Evolutionary conservation across 495 filamentous ascomycete genomes (phyloP), one percentile per base, ranked within the genome.

Genomic region (Aspergillus olivimuriae): DNA sequence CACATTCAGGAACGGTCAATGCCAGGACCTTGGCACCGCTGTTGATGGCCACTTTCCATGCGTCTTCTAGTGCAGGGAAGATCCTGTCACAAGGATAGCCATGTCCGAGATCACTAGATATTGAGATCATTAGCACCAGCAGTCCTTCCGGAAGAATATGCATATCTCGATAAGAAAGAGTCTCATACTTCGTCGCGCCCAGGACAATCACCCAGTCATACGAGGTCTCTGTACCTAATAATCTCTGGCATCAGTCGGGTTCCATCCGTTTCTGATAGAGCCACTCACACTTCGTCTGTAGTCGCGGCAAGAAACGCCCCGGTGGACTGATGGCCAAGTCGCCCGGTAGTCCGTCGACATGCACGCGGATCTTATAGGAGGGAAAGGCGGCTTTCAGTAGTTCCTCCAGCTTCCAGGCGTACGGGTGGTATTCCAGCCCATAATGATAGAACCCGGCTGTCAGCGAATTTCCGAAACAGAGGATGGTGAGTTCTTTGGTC

Each of bases 1-100:
- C 62, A 10, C 57, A 63, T 44, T 83, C 80, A 2, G 76, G 79
- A 5, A 85, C 66, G 0, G 80, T 85, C 34, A 83, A 59, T 0
- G 79, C 72, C 4, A 85, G 58, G 1, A 85, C 67, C 26, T 77
- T 78, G 32, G 69, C 57, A 2, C 69, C 69, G 4, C 61, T 56
- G 2, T 48, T 39, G 1, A 80, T 62, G 0, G 72, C 62, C 9
- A 73, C 50, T 11, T 68, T 60, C 73, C 74, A 81, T 22, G 66
- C 43, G 4, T 56, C 39, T 47, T 72, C 51, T 31, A 80, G 61
- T 6, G 17, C 62, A 32, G 56, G 61, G 57, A 43, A 77, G 50
- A 50, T 72, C 47, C 22, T 62, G 44, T 56, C 57, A 26, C 18
- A 49, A 8, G 18, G 16, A 11, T 58, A 50, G 20, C 61, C 61